Percentiles rank a stretch among this genome's conserved stretches.
Evolutionary conservation across 2,329 filamentous ascomycete genomes (phyloP).

Genomic region (Fusarium sp.): DNA sequence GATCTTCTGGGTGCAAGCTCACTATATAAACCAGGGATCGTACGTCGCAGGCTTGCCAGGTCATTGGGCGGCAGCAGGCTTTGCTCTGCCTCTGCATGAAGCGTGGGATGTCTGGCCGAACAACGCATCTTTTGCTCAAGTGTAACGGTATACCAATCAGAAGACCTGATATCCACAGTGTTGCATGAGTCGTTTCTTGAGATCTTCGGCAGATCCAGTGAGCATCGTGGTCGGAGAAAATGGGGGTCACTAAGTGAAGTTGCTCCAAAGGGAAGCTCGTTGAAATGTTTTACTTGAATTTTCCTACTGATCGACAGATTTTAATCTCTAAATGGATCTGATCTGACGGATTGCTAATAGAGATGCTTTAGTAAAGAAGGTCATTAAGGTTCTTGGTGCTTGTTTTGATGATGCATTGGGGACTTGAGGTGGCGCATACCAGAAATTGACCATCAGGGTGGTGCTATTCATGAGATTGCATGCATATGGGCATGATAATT

Average conservation of each 20-base stretch:
- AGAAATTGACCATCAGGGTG: conserved; percentile 25
- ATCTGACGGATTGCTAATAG: rapidly evolving
- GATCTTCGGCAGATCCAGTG: conserved; percentile 1
- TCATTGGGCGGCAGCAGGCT: not conserved
- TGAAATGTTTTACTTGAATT: not conserved
- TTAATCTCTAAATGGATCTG: not conserved
- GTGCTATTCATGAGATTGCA: not conserved
- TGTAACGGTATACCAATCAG: conserved; percentile 2
- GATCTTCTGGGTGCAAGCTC: not conserved
- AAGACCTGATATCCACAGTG: not conserved
- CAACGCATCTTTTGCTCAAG: not conserved
- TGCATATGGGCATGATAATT: not conserved
- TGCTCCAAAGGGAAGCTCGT: not conserved
- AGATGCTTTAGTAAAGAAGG: not conserved
- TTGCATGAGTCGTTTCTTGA: not conserved
- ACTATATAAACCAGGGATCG: not conserved
- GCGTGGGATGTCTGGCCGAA: conserved; percentile 6
- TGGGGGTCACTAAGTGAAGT: not conserved
- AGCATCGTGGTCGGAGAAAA: not conserved
- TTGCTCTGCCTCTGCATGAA: conserved; percentile 4
- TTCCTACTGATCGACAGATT: not conserved
- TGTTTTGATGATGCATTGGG: not conserved
- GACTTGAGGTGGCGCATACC: not conserved
- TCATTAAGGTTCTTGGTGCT: not conserved
- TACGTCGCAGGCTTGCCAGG: not conserved